These are phyloP conservation scores for Phialocephala sp. DNA, from an alignment of 2,329 filamentous ascomycete genomes.

Conservation along the genomic window DNA sequence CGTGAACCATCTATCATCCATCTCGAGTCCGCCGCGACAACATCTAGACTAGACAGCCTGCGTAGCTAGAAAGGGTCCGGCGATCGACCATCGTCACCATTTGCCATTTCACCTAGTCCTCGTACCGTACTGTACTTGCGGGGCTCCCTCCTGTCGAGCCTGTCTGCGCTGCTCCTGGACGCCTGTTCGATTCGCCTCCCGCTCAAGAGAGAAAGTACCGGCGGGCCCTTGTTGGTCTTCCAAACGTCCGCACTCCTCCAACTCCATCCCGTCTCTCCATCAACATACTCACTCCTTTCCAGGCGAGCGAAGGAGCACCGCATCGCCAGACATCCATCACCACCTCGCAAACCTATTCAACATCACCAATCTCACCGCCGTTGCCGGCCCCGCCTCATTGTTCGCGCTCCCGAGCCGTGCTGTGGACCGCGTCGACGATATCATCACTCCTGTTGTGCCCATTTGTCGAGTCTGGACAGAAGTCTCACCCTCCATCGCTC, in stretches of 20 bases:
- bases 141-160: background rate
- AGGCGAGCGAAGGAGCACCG: background rate
- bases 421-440: background rate
- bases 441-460: background rate
- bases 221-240: background rate
- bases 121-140: no score
- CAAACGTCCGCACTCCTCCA: background rate
- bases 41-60: background rate
- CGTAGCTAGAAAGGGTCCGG: conserved; percentile 7
- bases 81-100: conserved; percentile 6
- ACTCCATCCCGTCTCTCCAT: background rate
- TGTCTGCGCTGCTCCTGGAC: background rate
- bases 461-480: background rate
- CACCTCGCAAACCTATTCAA: background rate
- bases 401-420: conserved; percentile 1
- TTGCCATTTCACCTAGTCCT: background rate
- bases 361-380: background rate
- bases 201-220: background rate
- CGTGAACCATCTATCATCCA: conserved; percentile 17
- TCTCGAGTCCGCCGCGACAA: conserved; percentile 6
- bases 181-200: background rate
- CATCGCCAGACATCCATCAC: background rate
- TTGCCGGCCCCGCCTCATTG: background rate
- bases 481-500: conserved; percentile 17
- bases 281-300: background rate